A percentile compares a stretch with the other conserved stretches of the same genome.
Evolutionary conservation across 306 rosid species (phyloP).

Genomic region (Boehmeria nivea): DNA sequence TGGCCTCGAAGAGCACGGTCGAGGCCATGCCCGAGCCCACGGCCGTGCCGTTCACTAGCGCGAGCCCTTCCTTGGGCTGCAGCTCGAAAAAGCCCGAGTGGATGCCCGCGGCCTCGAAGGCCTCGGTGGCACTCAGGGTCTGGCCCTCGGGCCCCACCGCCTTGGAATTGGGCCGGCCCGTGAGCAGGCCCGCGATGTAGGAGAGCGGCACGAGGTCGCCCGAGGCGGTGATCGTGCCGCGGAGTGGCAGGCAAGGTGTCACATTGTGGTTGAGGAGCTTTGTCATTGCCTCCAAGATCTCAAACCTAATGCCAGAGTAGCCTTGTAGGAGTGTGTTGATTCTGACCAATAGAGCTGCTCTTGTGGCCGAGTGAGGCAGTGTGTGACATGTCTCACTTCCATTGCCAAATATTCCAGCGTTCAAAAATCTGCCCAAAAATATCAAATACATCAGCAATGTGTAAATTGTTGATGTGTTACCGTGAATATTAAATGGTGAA

Average conservation of each 20-base stretch:
- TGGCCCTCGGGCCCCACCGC: conserved; percentile 65
- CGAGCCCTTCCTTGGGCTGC: conserved; percentile 92
- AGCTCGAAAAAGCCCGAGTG: conserved; percentile 65
- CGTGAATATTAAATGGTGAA: too few relatives aligned
- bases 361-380: conserved; percentile 64
- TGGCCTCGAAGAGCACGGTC: conserved; percentile 74
- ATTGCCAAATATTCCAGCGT: conserved; percentile 80
- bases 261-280: conserved; percentile 62
- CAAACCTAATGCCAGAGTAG: conserved; percentile 84
- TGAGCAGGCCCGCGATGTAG: conserved; percentile 76
- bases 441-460: too few relatives aligned
- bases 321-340: conserved; percentile 94
- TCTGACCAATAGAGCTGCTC: conserved; percentile 84
- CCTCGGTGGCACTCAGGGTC: conserved; percentile 48
- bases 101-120: conserved; percentile 50
- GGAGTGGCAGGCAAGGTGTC: conserved; percentile 76
- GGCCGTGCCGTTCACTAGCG: conserved; percentile 88
- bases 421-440: conserved; percentile 53
- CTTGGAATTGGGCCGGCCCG: conserved; percentile 71
- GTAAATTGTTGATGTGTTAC: too few relatives aligned
- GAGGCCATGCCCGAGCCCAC: conserved; percentile 92
- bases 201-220: conserved; percentile 92
- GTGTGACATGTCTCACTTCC: conserved; percentile 62
- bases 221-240: conserved; percentile 78
- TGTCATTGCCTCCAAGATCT: conserved; percentile 72